Evolutionary conservation across 2,329 filamentous ascomycete genomes (phyloP), one percentile per base, ranked within the genome.

Genomic region (Nemania sp.): DNA sequence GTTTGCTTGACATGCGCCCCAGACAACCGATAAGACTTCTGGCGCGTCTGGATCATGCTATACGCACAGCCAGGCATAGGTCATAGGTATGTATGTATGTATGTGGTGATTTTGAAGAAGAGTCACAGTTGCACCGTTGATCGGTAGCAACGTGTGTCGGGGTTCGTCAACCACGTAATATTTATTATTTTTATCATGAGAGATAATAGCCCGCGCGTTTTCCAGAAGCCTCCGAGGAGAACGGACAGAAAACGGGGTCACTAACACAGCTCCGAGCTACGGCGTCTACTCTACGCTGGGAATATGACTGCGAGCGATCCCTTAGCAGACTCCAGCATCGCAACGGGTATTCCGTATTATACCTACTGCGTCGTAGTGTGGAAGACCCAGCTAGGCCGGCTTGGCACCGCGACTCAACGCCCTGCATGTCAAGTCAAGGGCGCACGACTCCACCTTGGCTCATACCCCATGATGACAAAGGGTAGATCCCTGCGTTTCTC

Each of bases 381-480:
- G 10, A 52, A 18, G 18, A 32, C 29, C n/a, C 53, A 41, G 18
- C 53, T 55, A 55, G 53, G 53, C 18, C 32, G 53, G 3, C 62
- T 68, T 69, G 58, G 63, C 67, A 49, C 32, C 29, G n/a, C 55
- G 18, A 43, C n/a, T 52, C 38, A 15, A 52, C 64, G 74, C 74
- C 73, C 74, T 76, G 70, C 74, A 73, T 73, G 79, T 81, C 79
- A 79, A 78, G 62, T 70, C 73, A 81, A 81, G 80, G 80, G 80
- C 80, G 80, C 74, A 74, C 73, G 77, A 76, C 79, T 77, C 80
- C 79, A 78, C 73, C 68, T 68, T 53, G 62, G 69, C 13, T 53
- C 26, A 71, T 63, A 70, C 61, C 57, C 67, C 64, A 56, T 32
- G 61, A 67, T 64, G 60, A 60, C 60, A 58, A 49, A 47, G 32